Base-by-base conservation (phyloP, 208 protist species). In the Blastocrithidia nonstop region DNA sequence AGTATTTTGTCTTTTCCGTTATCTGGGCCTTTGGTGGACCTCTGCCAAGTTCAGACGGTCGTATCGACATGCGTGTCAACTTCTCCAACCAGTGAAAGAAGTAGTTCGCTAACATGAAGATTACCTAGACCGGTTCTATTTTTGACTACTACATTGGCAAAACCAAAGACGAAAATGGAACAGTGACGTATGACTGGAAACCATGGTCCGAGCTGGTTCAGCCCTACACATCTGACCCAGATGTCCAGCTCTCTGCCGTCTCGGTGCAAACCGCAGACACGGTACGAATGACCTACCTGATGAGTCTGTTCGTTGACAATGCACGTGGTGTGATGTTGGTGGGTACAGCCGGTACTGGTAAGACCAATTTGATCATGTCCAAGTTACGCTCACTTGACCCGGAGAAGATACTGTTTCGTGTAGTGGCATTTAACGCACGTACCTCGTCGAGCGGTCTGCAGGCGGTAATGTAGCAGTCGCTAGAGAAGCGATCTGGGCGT, bases 1-100 rank as follows among this genome's bases (percentile, higher is more conserved):
- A 93, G 45, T 96, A 96, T 65, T 98, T 99, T 71, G 88, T 95
- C 13, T 99, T 97, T 69, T 86, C 94, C 25, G 75, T 88, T 27
- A 82, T 99, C 54, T 99, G 96, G 96, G 93, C 93, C 9, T 95
- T 97, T 66, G 96, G 95, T 50, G 95, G 95, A 22, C 87, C 89
- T 37, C 76, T 97, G 31, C 84, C 87, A 20, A 80, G 80, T 35
- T 95, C 96, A n/a, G 89, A 98, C 58, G 84, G 94, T 28, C 62
- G 71, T 36, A 69, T 96, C 22, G 88, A 95, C 60, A 74, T 80
- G 73, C 73, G 84, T 21, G 42, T 80, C 48, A 95, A 93, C 63
- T 99, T 99, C 61, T 93, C 75, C 22, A 96, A 96, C 48, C 89
- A 81, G 65, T 96, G 85, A 81, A 93, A 93, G 50, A 96, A 96